These are phyloP conservation scores for Colletotrichum horii DNA, from an alignment of 2,329 filamentous ascomycete species.

Conservation along the genomic window DNA sequence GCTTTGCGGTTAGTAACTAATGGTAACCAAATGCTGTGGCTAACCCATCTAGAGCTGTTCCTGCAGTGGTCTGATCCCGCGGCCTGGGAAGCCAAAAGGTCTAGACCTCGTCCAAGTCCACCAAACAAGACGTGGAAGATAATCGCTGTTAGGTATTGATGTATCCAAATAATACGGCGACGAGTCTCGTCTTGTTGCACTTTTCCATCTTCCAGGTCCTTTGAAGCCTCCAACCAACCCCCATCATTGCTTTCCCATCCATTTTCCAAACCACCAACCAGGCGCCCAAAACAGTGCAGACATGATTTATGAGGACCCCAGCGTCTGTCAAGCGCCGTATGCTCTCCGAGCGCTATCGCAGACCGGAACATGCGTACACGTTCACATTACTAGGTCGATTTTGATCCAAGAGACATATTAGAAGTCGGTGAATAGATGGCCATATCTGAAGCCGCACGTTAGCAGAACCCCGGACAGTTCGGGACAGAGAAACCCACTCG, in stretches of 20 bases:
- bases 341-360: slow-evolving; percentile 9
- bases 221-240: slow-evolving; percentile 1
- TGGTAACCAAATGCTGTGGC: neutral
- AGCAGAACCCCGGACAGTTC: neutral
- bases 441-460: slow-evolving; percentile 57
- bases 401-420: slow-evolving; percentile 39
- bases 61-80: neutral
- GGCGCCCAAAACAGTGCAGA: slow-evolving; percentile 19
- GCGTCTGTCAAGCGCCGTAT: neutral
- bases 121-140: neutral
- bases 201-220: slow-evolving; percentile 13
- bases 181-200: slow-evolving; percentile 12
- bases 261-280: slow-evolving; percentile 16
- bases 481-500: slow-evolving; percentile 69
- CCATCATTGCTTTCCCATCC: slow-evolving; percentile 5
- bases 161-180: slow-evolving; percentile 18
- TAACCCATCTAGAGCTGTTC: neutral
- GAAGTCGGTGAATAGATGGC: slow-evolving; percentile 78
- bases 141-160: slow-evolving; percentile 23
- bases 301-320: slow-evolving; percentile 1
- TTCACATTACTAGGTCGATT: neutral
- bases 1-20: neutral
- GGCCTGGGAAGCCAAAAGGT: neutral
- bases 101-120: neutral
- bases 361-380: neutral